phyloP scores from a whole-genome alignment of 2,329 filamentous ascomycete species.

The Arthrobotrys entomopaga region DNA sequence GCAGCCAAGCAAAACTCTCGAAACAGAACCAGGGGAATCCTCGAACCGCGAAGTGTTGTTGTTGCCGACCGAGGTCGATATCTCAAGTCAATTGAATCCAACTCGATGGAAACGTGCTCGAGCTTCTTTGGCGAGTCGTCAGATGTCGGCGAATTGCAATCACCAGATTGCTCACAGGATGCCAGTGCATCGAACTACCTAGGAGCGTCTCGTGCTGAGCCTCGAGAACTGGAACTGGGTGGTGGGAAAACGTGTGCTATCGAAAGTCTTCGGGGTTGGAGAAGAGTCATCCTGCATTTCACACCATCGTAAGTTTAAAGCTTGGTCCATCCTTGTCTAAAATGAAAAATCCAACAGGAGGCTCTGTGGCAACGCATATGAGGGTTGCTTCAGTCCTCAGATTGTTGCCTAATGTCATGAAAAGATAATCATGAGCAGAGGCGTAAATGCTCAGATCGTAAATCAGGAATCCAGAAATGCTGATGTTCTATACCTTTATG shows the following conservation, averaged over 20 bases:
- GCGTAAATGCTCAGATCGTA: no score
- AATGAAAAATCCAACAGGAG: conserved; percentile 30
- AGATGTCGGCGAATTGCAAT: conserved; percentile 20
- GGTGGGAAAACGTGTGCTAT: conserved; percentile 5
- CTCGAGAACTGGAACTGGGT: conserved; percentile 31
- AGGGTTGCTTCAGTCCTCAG: not conserved
- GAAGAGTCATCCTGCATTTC: conserved; percentile 67
- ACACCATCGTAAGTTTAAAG: conserved; percentile 67
- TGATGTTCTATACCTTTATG: no score
- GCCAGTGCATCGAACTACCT: not conserved
- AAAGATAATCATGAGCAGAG: no score
- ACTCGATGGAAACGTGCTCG: conserved; percentile 38
- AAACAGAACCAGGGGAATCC: no score
- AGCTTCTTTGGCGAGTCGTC: conserved; percentile 28
- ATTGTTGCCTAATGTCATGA: no score
- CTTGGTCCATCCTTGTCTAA: conserved; percentile 20
- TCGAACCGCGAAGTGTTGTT: no score
- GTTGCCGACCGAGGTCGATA: no score
- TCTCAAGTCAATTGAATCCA: not conserved
- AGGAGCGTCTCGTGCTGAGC: not conserved
- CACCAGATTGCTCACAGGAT: not conserved
- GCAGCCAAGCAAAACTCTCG: no score
- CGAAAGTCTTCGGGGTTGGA: conserved; percentile 61
- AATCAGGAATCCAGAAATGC: no score
- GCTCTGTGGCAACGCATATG: not conserved